Evolutionary conservation across 768 basidiomycete genomes (phyloP).

Genomic region (Lentinula detonsa): DNA sequence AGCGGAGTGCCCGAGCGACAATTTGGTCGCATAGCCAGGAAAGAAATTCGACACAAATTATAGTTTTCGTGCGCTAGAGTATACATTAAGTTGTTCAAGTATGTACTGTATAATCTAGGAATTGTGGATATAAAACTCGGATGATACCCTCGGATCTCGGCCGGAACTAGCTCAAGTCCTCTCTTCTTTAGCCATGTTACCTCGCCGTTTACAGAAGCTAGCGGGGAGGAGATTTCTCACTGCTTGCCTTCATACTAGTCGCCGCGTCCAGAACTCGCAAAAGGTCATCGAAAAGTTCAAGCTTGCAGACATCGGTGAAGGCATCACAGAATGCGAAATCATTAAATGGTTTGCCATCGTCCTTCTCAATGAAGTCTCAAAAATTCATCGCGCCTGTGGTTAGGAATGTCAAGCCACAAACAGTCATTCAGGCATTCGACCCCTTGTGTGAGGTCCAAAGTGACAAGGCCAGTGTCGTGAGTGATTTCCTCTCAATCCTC

Average conservation of each 20-base stretch:
- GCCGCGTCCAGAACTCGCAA: not conserved
- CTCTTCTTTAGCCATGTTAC: conserved; percentile 11
- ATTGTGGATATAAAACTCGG: not conserved
- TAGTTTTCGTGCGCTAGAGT: conserved; percentile 14
- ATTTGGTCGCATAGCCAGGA: conserved; percentile 52
- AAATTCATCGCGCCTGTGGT: not conserved
- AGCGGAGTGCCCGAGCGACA: conserved; percentile 50
- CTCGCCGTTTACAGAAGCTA: not conserved
- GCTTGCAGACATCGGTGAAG: conserved; percentile 84
- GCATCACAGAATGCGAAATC: conserved; percentile 87
- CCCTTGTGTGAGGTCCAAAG: conserved; percentile 16
- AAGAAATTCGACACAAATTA: conserved; percentile 63
- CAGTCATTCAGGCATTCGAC: conserved; percentile 58
- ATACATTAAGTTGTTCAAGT: no score
- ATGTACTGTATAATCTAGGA: not conserved
- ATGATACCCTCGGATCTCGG: not conserved
- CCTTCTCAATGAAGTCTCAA: not conserved
- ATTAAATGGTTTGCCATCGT: conserved; percentile 64
- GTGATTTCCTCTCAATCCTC: conserved; percentile 44
- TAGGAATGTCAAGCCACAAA: conserved; percentile 59
- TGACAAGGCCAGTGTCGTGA: conserved; percentile 5
- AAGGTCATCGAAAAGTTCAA: conserved; percentile 57
- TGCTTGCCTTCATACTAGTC: conserved; percentile 6
- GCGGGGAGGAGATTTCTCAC: conserved; percentile 1
- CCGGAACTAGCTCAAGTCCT: conserved; percentile 9